phyloP scores from a whole-genome alignment of 352 stramenopile species.

The Phytophthora tentaculata region DNA sequence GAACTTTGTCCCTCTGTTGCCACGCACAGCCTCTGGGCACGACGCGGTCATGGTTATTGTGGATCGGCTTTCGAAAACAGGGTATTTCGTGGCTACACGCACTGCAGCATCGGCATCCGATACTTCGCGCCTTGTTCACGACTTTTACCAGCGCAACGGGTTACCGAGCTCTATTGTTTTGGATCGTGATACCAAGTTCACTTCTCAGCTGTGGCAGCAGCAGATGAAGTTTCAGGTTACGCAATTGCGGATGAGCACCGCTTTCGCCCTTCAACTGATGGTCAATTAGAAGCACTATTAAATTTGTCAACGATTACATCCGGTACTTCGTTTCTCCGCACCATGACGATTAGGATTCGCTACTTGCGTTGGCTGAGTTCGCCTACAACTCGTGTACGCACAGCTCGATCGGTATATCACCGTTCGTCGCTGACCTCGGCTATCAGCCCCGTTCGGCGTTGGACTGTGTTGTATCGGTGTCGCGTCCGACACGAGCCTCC shows the following conservation, averaged over 20 bases:
- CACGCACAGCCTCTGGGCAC: background rate
- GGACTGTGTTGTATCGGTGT: too few relatives aligned
- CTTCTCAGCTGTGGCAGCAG: constrained; percentile 3
- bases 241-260: background rate
- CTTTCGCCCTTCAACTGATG: background rate
- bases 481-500: too few relatives aligned
- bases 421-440: background rate
- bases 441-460: background rate
- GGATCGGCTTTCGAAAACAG: constrained; percentile 11
- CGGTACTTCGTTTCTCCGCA: background rate
- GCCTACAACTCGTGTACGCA: background rate
- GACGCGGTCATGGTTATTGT: constrained; percentile 7
- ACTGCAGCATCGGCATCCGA: background rate
- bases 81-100: constrained; percentile 10
- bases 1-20: constrained; percentile 16
- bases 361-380: background rate
- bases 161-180: constrained; percentile 9
- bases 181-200: constrained; percentile 25
- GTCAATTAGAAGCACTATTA: background rate
- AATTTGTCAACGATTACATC: background rate
- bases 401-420: background rate
- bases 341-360: background rate
- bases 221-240: constrained; percentile 13
- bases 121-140: constrained; percentile 4
- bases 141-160: constrained; percentile 24